Base-by-base conservation (phyloP, 352 stramenopile genomes). In the Globisporangium recalcitrans region DNA sequence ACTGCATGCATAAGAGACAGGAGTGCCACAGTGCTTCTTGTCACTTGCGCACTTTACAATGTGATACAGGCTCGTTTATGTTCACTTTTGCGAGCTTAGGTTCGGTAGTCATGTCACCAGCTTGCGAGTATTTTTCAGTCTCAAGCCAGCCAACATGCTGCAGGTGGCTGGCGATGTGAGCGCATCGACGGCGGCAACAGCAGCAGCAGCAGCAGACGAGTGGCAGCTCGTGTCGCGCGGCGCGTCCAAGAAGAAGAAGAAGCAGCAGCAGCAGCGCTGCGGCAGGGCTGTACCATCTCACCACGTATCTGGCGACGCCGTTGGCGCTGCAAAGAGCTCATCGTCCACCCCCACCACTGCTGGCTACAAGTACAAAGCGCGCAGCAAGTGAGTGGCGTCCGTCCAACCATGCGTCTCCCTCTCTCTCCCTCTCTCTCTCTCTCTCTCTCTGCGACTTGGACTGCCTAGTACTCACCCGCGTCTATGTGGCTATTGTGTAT, bases 221-320 rank as follows among this genome's bases (percentile, higher is more conserved):
- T 68, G 62, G 62, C 54, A 54, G n/a, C 21, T 68, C 54, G 62
- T 68, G 24, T 49, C 52, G 29, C 60, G 51, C 42, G 60, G 60
- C 24, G 16, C 32, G 3, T 44, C 47, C 4, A 67, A 63, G 44
- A 58, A 49, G 42, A 57, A 57, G 52, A 46, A 49, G 7, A 47
- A 48, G 22, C 24, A 24, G 16, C 53, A 42, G 10, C 32, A 56
- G 44, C 42, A 47, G 24, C 16, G 49, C 24, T 46, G 24, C 27
- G 26, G 29, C 56, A 27, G 26, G 9, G 40, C 42, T 10, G 40
- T 16, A 4, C 3, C 31, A 27, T 46, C n/a, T 8, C 36, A 63
- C 10, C 36, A 57, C 29, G 22, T 22, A 9, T 14, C 8, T 24
- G 51, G 31, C 36, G 42, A n/a, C n/a, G 31, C n/a, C 51, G 22